These are phyloP conservation scores for Volvox carteri DNA, from an alignment of 163 green algal genomes.

Conservation along the genomic window DNA sequence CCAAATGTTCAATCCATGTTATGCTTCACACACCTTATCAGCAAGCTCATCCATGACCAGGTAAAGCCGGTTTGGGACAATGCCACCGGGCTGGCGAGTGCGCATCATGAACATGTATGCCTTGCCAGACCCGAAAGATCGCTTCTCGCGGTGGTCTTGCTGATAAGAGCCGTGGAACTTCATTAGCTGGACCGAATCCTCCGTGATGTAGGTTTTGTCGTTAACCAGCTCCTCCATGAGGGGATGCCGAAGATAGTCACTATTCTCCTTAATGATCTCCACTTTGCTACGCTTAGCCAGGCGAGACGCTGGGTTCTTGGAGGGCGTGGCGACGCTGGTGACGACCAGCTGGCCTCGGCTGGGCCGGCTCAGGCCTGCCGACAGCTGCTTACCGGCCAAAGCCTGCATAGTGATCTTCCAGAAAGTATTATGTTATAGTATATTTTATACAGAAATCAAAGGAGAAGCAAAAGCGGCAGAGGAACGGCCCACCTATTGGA, in stretches of 20 bases:
- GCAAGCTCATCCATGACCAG: constrained; percentile 98
- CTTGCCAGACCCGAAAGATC: constrained; percentile 94
- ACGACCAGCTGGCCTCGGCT: constrained; percentile 50
- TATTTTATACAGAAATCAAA: no score
- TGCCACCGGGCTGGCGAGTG: constrained; percentile 92
- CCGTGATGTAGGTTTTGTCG: constrained; percentile 88
- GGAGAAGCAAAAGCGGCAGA: no score
- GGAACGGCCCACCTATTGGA: no score
- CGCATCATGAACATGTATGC: constrained; percentile 99
- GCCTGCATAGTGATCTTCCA: constrained; percentile 25
- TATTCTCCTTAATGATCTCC: constrained; percentile 98
- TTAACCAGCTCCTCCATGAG: constrained; percentile 95
- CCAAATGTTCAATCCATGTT: neutral
- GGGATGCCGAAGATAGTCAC: constrained; percentile 96
- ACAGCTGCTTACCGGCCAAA: constrained; percentile 31
- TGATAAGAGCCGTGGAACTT: constrained; percentile 99
- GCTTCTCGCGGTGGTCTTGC: constrained; percentile 97
- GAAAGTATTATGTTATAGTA: neutral
- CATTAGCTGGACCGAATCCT: constrained; percentile 97
- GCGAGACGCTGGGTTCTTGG: constrained; percentile 80
- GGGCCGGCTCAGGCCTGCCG: constrained; percentile 17
- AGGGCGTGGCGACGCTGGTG: constrained; percentile 85
- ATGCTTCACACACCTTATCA: constrained; percentile 81
- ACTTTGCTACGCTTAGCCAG: constrained; percentile 93
- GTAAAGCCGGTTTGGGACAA: constrained; percentile 97